Percentiles rank a stretch among this genome's conserved stretches.
phyloP scores from a whole-genome alignment of 306 rosid species.

The Acacia acuminata region DNA sequence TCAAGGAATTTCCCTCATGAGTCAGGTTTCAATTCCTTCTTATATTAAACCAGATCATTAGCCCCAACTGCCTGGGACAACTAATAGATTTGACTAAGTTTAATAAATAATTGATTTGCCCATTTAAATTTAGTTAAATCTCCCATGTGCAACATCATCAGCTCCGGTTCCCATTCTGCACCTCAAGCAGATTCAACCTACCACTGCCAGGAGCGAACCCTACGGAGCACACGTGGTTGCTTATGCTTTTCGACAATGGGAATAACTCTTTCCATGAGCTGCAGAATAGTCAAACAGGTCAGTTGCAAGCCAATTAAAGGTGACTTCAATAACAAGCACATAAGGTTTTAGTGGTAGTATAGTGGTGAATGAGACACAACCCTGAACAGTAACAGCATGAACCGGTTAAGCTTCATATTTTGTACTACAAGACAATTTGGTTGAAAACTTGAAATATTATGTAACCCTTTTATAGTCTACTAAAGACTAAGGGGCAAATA shows the following conservation, averaged over 20 bases:
- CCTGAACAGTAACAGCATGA: neutral
- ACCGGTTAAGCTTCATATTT: neutral
- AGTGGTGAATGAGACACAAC: constrained; percentile 12
- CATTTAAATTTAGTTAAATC: neutral
- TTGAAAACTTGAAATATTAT: constrained; percentile 20
- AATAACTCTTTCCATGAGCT: constrained; percentile 83
- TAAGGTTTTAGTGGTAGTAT: neutral
- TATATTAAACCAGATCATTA: constrained; percentile 13
- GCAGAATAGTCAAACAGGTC: constrained; percentile 38
- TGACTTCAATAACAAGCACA: constrained; percentile 4
- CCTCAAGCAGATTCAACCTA: constrained; percentile 46
- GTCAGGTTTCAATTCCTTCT: constrained; percentile 36
- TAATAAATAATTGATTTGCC: constrained; percentile 26
- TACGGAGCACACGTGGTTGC: constrained; percentile 64
- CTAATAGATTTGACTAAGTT: constrained; percentile 3
- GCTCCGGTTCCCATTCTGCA: constrained; percentile 21
- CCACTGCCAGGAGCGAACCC: constrained; percentile 72
- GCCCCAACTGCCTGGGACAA: constrained; percentile 24
- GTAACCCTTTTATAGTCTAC: constrained; percentile 15
- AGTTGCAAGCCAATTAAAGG: constrained; percentile 10
- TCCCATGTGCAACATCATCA: constrained; percentile 18
- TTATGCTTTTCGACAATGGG: constrained; percentile 74
- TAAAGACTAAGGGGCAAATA: neutral
- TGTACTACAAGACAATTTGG: constrained; percentile 20
- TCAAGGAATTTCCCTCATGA: constrained; percentile 34